Conservation (phyloP, 805 yeast species). For the Nematodospora valgi region DNA sequence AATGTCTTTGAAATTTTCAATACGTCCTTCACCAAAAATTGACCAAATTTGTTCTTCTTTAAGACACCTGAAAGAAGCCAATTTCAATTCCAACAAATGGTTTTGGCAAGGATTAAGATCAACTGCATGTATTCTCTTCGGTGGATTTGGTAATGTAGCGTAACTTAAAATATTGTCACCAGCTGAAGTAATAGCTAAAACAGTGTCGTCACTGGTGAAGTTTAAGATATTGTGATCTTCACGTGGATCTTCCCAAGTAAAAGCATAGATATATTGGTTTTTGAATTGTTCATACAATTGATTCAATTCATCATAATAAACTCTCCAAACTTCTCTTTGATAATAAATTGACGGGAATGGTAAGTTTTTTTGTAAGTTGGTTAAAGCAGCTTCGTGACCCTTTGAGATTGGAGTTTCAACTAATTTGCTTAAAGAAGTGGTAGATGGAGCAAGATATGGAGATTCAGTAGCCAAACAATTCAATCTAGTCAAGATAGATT, state of each 20-base stretch:
- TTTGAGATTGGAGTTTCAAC: slow-evolving; percentile 43
- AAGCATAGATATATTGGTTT: slow-evolving; percentile 79
- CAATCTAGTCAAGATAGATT: slow-evolving; percentile 53
- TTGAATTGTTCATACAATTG: slow-evolving; percentile 68
- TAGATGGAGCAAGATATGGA: slow-evolving; percentile 68
- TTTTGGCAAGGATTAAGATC: slow-evolving; percentile 83
- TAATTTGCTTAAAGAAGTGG: slow-evolving; percentile 12
- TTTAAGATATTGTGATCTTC: slow-evolving; percentile 70
- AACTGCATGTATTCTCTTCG: slow-evolving; percentile 77
- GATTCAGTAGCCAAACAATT: slow-evolving; percentile 78
- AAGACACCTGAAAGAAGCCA: slow-evolving; percentile 63
- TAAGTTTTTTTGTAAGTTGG: slow-evolving; percentile 56
- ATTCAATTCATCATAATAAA: slow-evolving; percentile 70
- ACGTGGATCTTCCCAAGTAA: slow-evolving; percentile 89
- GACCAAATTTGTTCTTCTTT: slow-evolving; percentile 63
- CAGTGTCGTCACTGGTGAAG: slow-evolving; percentile 61
- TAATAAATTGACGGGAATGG: slow-evolving; percentile 82
- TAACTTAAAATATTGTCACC: slow-evolving; percentile 79
- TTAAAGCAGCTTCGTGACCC: slow-evolving; percentile 75
- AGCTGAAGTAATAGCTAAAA: slow-evolving; percentile 81
- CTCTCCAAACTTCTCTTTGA: slow-evolving; percentile 75
- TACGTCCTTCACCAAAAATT: slow-evolving; percentile 72
- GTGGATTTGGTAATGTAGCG: slow-evolving; percentile 69
- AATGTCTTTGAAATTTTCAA: slow-evolving; percentile 41
- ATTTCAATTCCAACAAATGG: slow-evolving; percentile 73